Conservation (phyloP, 768 basidiomycete species). For the Naganishia onofrii region DNA sequence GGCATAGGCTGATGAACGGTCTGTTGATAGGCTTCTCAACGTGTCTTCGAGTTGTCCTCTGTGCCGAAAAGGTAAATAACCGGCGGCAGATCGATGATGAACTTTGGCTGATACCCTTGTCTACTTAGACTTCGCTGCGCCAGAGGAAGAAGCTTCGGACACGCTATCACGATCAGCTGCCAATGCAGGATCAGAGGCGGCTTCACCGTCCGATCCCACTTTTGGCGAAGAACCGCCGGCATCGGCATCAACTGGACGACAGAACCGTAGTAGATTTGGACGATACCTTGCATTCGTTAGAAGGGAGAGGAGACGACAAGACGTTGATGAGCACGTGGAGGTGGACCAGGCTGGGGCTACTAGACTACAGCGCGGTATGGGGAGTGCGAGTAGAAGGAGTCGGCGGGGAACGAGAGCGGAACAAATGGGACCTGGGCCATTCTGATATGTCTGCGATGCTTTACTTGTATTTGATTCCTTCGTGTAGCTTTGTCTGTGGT, state of each 20-base stretch:
- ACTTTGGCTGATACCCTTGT: neutral
- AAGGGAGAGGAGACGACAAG: conserved; percentile 35
- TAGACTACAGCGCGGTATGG: conserved; percentile 11
- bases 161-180: neutral
- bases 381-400: conserved; percentile 25
- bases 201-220: conserved; percentile 26
- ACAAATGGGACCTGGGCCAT: conserved; percentile 14
- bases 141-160: conserved; percentile 2
- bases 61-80: conserved; percentile 73
- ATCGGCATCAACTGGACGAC: conserved; percentile 13
- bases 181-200: conserved; percentile 18
- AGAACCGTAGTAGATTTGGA: conserved; percentile 42
- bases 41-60: conserved; percentile 87
- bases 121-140: conserved; percentile 22
- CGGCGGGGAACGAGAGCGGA: conserved; percentile 23
- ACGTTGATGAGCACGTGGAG: neutral
- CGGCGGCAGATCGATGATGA: neutral
- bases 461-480: neutral
- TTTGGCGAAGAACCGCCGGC: conserved; percentile 1
- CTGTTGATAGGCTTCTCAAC: conserved; percentile 71
- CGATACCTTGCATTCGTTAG: conserved; percentile 48
- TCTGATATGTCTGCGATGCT: neutral
- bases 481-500: neutral
- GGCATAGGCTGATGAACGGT: conserved; percentile 5
- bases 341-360: neutral